Conservation (phyloP, 1,284 basidiomycete species). For the Papiliotrema nemorosa region DNA sequence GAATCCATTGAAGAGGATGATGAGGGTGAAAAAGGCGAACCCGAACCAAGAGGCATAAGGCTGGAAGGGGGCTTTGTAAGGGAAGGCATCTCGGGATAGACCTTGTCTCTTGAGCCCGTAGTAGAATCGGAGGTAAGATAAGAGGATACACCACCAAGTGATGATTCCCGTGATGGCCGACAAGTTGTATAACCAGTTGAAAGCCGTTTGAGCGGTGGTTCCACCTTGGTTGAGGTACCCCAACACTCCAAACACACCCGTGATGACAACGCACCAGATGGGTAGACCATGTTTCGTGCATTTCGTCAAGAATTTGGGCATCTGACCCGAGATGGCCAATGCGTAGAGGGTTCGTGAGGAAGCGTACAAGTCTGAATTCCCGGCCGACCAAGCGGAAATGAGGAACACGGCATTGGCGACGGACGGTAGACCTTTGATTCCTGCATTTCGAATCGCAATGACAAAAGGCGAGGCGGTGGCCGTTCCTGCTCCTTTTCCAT, state of each 20-base stretch:
- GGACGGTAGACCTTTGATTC: slow-evolving; percentile 62
- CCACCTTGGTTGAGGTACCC: slow-evolving; percentile 54
- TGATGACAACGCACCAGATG: slow-evolving; percentile 55
- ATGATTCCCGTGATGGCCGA: slow-evolving; percentile 67
- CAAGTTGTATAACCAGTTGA: slow-evolving; percentile 63
- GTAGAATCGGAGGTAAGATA: slow-evolving; percentile 71
- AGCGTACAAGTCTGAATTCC: slow-evolving; percentile 75
- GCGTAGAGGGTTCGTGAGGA: slow-evolving; percentile 79
- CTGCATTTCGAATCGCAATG: slow-evolving; percentile 72
- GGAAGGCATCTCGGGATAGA: slow-evolving; percentile 56
- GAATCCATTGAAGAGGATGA: slow-evolving; percentile 44
- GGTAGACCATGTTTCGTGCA: slow-evolving; percentile 75
- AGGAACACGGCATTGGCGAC: slow-evolving; percentile 56
- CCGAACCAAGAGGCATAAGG: slow-evolving; percentile 18
- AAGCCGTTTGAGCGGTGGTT: slow-evolving; percentile 36
- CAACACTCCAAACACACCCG: slow-evolving; percentile 52
- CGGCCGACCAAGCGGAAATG: slow-evolving; percentile 77
- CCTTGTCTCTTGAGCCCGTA: slow-evolving; percentile 61
- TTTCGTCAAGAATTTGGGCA: slow-evolving; percentile 53
- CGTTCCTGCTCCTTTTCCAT: slow-evolving; percentile 54
- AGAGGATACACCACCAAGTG: slow-evolving; percentile 64
- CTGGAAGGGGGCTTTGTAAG: slow-evolving; percentile 54
- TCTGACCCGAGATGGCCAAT: slow-evolving; percentile 70
- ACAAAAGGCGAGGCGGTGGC: slow-evolving; percentile 61
- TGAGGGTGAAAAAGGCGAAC: slow-evolving; percentile 34